Conservation (phyloP, 495 filamentous ascomycete genomes). For the Neurospora sp. region DNA sequence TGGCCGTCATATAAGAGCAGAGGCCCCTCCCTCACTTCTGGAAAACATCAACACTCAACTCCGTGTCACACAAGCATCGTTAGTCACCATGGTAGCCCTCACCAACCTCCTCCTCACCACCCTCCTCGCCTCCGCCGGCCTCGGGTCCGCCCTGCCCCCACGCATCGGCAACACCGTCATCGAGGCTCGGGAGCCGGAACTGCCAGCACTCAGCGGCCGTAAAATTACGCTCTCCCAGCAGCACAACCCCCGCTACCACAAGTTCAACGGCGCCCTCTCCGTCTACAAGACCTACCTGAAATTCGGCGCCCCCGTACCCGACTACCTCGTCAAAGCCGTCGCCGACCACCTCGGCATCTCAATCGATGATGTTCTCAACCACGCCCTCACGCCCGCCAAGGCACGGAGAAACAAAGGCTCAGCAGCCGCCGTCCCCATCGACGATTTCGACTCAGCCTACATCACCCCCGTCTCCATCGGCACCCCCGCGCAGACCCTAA, state of each 20-base stretch:
- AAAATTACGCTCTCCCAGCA: conserved; percentile 41
- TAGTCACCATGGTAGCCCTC: conserved; percentile 7
- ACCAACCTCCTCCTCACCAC: conserved; percentile 12
- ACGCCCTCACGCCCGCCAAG: not conserved
- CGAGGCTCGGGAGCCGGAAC: not conserved
- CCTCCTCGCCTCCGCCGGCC: conserved; percentile 9
- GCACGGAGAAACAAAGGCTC: conserved; percentile 30
- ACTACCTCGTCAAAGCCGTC: conserved; percentile 27
- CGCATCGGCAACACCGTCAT: conserved; percentile 18
- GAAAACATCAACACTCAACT: not conserved
- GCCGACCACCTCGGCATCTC: not conserved
- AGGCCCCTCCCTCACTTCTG: not conserved
- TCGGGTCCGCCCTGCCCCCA: conserved; percentile 20
- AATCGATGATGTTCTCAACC: conserved; percentile 11
- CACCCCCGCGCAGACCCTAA: conserved; percentile 44
- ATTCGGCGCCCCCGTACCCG: conserved; percentile 36
- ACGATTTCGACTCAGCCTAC: conserved; percentile 54
- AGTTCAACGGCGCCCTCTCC: conserved; percentile 40
- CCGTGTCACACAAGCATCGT: not conserved
- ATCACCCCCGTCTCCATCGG: conserved; percentile 59
- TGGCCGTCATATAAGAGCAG: not conserved
- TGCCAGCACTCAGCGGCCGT: not conserved
- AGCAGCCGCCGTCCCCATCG: conserved; percentile 44
- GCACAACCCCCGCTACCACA: conserved; percentile 33
- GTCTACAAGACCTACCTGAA: conserved; percentile 53